Conservation (phyloP, 352 stramenopile species). For the Pythium utonaiense region DNA sequence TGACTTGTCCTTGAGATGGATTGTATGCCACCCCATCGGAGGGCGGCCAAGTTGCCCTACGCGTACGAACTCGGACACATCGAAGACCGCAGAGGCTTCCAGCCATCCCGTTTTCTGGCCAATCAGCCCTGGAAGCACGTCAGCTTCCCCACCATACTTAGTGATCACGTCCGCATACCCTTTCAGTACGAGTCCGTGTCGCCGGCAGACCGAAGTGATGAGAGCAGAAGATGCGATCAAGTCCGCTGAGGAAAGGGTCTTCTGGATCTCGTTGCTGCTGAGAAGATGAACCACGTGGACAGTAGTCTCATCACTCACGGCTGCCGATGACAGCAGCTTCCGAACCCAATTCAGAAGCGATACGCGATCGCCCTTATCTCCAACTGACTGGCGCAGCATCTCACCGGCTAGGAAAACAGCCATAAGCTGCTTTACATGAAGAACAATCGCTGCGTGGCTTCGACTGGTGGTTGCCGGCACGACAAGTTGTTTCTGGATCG, state of each 20-base stretch:
- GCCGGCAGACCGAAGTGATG: conserved; percentile 5
- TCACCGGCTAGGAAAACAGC: conserved; percentile 71
- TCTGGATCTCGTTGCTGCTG: conserved; percentile 3
- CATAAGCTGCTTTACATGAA: conserved; percentile 75
- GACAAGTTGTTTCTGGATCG: conserved; percentile 81
- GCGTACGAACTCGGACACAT: conserved; percentile 13
- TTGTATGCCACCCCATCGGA: conserved; percentile 15
- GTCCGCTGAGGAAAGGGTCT: conserved; percentile 1
- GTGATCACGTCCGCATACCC: not conserved
- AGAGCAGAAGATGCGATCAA: conserved; percentile 5
- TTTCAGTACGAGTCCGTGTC: conserved; percentile 11
- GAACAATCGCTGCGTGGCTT: conserved; percentile 22
- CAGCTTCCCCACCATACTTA: not conserved
- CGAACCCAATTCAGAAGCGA: conserved; percentile 65
- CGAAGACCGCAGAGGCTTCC: conserved; percentile 12
- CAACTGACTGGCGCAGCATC: conserved; percentile 46
- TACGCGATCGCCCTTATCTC: conserved; percentile 55
- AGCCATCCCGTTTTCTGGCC: conserved; percentile 17
- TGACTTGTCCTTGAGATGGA: not conserved
- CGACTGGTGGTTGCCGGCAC: conserved; percentile 15
- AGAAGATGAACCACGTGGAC: conserved; percentile 65
- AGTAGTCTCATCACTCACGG: conserved; percentile 53
- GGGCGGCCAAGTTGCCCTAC: conserved; percentile 5
- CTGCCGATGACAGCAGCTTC: conserved; percentile 53
- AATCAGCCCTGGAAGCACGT: conserved; percentile 18